Percentiles rank a stretch among this genome's conserved stretches.
These are phyloP conservation scores for Solanum commersonii DNA, from an alignment of 257 asterid species.

Conservation along the genomic window DNA sequence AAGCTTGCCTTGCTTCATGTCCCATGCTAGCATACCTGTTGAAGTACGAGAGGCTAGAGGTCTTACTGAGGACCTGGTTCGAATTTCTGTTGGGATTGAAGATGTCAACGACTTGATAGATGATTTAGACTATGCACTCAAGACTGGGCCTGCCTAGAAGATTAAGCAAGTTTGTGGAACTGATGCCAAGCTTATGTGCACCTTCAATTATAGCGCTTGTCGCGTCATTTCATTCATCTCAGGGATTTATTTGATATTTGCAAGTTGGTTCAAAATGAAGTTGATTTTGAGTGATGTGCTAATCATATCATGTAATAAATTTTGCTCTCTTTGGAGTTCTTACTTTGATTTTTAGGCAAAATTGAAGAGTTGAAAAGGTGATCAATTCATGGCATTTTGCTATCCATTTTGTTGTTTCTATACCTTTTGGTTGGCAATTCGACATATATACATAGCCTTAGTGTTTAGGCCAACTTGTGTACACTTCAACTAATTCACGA, in stretches of 20 bases:
- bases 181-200: neutral
- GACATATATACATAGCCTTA: neutral
- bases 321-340: neutral
- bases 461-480: neutral
- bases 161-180: neutral
- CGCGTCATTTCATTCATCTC: neutral
- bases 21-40: constrained; percentile 77
- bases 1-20: constrained; percentile 92
- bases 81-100: constrained; percentile 81
- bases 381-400: neutral
- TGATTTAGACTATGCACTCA: constrained; percentile 61
- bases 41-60: constrained; percentile 75
- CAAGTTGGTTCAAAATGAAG: neutral
- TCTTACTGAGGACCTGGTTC: constrained; percentile 64
- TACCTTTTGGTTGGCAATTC: too few relatives aligned
- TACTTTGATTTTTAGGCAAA: neutral
- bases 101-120: constrained; percentile 72
- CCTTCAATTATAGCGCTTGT: neutral
- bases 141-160: constrained; percentile 42
- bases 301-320: neutral
- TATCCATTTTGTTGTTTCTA: neutral
- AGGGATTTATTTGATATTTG: neutral
- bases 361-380: neutral
- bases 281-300: too few relatives aligned
- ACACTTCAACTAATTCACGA: neutral